phyloP scores from a whole-genome alignment of 179 eudicot species.

The Patellifolia procumbens region DNA sequence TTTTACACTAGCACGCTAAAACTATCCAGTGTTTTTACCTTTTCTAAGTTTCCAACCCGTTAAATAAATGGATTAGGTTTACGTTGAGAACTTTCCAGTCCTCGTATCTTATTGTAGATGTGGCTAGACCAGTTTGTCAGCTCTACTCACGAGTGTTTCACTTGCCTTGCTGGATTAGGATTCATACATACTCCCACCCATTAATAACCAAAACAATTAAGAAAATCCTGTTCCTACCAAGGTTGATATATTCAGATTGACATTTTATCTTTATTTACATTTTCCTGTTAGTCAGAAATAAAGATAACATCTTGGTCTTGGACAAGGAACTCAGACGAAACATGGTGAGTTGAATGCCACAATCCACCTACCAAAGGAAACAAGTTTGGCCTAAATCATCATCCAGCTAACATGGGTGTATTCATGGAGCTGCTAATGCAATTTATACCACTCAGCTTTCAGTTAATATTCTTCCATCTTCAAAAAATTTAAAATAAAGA shows the following conservation, averaged over 20 bases:
- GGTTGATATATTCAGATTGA: neutral
- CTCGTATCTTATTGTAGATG: no score
- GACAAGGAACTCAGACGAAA: slow-evolving; percentile 1
- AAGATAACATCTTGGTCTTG: neutral
- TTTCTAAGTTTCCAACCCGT: no score
- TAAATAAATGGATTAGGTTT: no score
- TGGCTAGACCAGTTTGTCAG: neutral
- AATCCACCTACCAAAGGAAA: neutral
- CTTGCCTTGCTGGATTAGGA: neutral
- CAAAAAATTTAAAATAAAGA: no score
- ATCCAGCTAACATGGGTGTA: neutral
- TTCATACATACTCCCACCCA: neutral
- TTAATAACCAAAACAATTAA: neutral
- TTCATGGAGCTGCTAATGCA: neutral
- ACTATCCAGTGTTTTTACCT: no score
- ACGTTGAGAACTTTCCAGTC: no score
- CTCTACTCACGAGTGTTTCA: neutral
- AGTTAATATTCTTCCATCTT: neutral
- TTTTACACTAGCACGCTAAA: no score
- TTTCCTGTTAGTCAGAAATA: neutral
- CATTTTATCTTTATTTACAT: neutral
- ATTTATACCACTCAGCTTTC: neutral
- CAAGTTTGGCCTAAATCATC: neutral
- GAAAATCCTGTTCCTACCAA: neutral
- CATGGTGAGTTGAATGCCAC: neutral